Conservation (phyloP, 805 yeast genomes). For the Pichia thaimueangensis region DNA sequence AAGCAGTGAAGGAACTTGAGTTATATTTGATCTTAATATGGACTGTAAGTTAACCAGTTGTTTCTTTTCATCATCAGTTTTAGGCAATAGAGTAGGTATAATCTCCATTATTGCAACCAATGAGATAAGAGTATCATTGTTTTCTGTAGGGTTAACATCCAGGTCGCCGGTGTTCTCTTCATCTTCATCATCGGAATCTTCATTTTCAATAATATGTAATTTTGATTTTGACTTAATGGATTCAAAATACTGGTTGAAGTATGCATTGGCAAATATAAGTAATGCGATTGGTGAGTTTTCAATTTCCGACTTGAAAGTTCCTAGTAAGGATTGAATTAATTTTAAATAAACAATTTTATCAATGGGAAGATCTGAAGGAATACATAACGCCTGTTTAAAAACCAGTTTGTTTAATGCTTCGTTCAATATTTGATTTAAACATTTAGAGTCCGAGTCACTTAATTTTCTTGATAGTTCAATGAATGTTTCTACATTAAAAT, state of each 20-base stretch:
- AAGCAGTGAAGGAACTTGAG: slow-evolving; percentile 4
- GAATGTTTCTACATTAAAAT: slow-evolving; percentile 34
- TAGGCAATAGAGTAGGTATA: slow-evolving; percentile 3
- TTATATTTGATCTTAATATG: neutral
- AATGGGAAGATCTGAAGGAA: slow-evolving; percentile 43
- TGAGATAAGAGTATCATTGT: slow-evolving; percentile 27
- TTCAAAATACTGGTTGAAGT: slow-evolving; percentile 5
- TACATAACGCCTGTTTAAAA: slow-evolving; percentile 20
- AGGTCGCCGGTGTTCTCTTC: slow-evolving; percentile 19
- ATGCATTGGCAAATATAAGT: slow-evolving; percentile 9
- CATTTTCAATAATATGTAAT: slow-evolving; percentile 9
- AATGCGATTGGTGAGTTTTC: slow-evolving; percentile 33
- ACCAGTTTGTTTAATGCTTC: slow-evolving; percentile 58
- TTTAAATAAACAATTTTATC: slow-evolving; percentile 52
- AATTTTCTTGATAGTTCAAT: slow-evolving; percentile 24
- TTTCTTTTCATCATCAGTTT: slow-evolving; percentile 5
- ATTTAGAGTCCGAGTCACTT: slow-evolving; percentile 41
- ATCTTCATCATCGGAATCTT: slow-evolving; percentile 37
- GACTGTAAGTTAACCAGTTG: slow-evolving; percentile 12
- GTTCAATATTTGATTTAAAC: slow-evolving; percentile 43
- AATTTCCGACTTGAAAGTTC: slow-evolving; percentile 49
- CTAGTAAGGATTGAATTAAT: slow-evolving; percentile 55
- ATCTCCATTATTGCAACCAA: slow-evolving; percentile 17
- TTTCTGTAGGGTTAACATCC: slow-evolving; percentile 28
- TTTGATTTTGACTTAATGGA: neutral